Base-by-base conservation (phyloP, 441 rosid genomes). In the Rhodomyrtus psidioides region DNA sequence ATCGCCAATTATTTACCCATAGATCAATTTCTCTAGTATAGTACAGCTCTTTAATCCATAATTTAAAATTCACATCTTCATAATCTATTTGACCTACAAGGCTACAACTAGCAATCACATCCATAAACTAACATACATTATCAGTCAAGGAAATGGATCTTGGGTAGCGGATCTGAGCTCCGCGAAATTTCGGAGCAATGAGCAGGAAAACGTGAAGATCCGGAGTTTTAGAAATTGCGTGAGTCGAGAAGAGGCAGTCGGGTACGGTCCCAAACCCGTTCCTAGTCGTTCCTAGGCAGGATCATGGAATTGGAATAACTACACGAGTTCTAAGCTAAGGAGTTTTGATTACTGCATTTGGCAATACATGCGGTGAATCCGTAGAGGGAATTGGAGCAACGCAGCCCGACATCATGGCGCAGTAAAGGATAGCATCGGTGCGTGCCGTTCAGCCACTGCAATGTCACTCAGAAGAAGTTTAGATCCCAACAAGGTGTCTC, bases 21-120 rank as follows among this genome's bases (percentile, higher is more conserved):
- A 30, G 16, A 16, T 30, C 42, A 0, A 3, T 3, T 15, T 15
- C 7, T 62, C 34, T 8, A 0, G 44, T 7, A 62, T 17, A 1
- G 44, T 9, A 34, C 3, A 19, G 1, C 4, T 17, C 24, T 30
- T 12, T 19, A 17, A 30, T 10, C 46, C 46, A 5, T 23, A 65
- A 65, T 65, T 23, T 56, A 56, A 55, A 55, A 9, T 56, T 65
- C 76, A 4, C 44, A 9, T 60, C 12, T 60, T 9, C 26, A 21
- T 19, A 34, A 65, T 9, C 13, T 0, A 65, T 17, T 34, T 10
- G 26, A 5, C 76, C 76, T 23, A 65, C n/a, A n/a, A n/a, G n/a
- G n/a, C n/a, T n/a, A n/a, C 39, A 28, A 28, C 74, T 60, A 60
- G 16, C 23, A 16, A 28, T 60, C 23, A 60, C 23, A 30, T 60